These are phyloP conservation scores for Orbilia ellipsospora DNA, from an alignment of 2,329 filamentous ascomycete genomes.

Conservation along the genomic window DNA sequence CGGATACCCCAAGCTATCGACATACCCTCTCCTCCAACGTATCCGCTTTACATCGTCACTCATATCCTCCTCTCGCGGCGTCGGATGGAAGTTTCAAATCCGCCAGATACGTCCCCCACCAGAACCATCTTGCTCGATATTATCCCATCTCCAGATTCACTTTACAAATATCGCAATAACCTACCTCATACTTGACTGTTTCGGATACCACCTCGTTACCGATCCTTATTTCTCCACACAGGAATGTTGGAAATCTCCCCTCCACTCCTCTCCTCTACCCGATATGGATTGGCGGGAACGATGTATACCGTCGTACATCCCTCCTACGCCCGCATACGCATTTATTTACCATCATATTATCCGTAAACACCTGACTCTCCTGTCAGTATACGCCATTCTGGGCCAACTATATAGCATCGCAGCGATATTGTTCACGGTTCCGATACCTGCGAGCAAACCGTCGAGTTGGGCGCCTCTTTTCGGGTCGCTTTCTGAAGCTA, in stretches of 20 bases:
- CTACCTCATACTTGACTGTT: conserved; percentile 42
- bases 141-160: conserved; percentile 34
- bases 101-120: conserved; percentile 36
- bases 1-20: conserved; percentile 33
- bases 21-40: conserved; percentile 33
- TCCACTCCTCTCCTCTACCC: conserved; percentile 23
- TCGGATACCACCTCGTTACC: conserved; percentile 13
- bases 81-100: conserved; percentile 51
- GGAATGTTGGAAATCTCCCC: conserved; percentile 38
- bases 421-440: conserved; percentile 24
- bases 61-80: conserved; percentile 35
- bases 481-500: conserved; percentile 19
- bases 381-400: conserved; percentile 43
- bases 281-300: conserved; percentile 12
- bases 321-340: neutral
- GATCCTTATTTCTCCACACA: conserved; percentile 36
- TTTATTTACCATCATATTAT: conserved; percentile 37
- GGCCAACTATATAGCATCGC: conserved; percentile 38
- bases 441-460: conserved; percentile 21
- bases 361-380: conserved; percentile 36
- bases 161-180: conserved; percentile 15
- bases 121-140: neutral
- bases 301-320: conserved; percentile 21
- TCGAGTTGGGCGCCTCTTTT: conserved; percentile 38
- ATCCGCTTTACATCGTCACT: conserved; percentile 40